These are phyloP conservation scores for Danielia oregonensis DNA, from an alignment of 805 yeast genomes.

Conservation along the genomic window DNA sequence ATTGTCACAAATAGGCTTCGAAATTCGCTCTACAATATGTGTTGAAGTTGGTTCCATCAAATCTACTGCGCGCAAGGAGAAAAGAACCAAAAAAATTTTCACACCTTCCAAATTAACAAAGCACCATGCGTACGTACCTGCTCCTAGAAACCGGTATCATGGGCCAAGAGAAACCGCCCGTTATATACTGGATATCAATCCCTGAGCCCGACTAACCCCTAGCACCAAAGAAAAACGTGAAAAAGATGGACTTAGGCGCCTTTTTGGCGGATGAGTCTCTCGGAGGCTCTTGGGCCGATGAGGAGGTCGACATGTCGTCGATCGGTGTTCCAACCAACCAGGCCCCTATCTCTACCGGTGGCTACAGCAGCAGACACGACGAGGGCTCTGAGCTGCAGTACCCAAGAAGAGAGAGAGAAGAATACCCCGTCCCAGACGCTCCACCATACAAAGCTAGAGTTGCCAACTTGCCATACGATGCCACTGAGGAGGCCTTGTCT, in stretches of 20 bases:
- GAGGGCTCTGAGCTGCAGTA: conserved; percentile 15
- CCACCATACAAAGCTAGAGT: conserved; percentile 94
- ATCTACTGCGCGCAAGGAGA: background rate
- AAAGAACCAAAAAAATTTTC: conserved; percentile 5
- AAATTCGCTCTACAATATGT: too few relatives aligned
- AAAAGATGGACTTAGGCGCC: conserved; percentile 64
- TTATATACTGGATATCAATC: too few relatives aligned
- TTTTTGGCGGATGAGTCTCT: conserved; percentile 75
- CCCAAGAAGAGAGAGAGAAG: conserved; percentile 52
- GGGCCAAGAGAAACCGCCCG: too few relatives aligned
- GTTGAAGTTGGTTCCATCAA: too few relatives aligned
- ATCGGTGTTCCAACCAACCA: conserved; percentile 56
- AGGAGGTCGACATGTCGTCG: conserved; percentile 65
- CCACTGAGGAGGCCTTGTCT: conserved; percentile 58
- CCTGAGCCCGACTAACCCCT: conserved; percentile 10
- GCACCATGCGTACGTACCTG: conserved; percentile 11
- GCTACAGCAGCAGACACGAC: conserved; percentile 3
- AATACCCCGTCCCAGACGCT: conserved; percentile 81
- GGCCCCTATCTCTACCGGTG: conserved; percentile 17
- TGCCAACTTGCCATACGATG: conserved; percentile 81
- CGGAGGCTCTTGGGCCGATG: conserved; percentile 86
- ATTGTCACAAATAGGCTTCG: too few relatives aligned
- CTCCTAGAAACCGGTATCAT: too few relatives aligned
- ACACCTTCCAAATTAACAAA: background rate
- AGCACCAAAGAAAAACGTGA: conserved; percentile 55